Percentiles rank a stretch among this genome's conserved stretches.
Conservation (phyloP, 1,284 basidiomycete species). For the Ganoderma resinaceum region DNA sequence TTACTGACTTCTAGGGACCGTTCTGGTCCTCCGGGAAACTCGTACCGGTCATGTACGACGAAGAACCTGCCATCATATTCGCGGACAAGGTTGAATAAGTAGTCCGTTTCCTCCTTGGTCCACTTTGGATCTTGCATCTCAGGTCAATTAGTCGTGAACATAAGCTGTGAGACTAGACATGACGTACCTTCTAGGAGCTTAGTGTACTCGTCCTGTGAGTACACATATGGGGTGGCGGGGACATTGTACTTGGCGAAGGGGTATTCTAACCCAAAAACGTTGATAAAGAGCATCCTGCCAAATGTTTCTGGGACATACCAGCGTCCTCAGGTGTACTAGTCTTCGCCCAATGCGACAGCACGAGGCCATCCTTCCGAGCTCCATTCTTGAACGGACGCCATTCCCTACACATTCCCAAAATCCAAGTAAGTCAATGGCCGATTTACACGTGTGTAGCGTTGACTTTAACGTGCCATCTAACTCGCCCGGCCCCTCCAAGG, state of each 20-base stretch:
- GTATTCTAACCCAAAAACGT: slow-evolving; percentile 56
- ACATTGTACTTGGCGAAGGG: slow-evolving; percentile 86
- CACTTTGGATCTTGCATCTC: slow-evolving; percentile 75
- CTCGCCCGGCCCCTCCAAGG: slow-evolving; percentile 63
- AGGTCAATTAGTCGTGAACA: not conserved
- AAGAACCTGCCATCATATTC: slow-evolving; percentile 93
- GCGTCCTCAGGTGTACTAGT: slow-evolving; percentile 56
- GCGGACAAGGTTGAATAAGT: slow-evolving; percentile 84
- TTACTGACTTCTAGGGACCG: slow-evolving; percentile 73
- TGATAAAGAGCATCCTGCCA: not conserved
- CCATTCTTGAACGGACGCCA: slow-evolving; percentile 74
- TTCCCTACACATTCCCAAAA: slow-evolving; percentile 60
- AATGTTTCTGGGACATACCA: slow-evolving; percentile 48
- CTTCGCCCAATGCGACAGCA: slow-evolving; percentile 78
- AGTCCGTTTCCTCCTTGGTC: slow-evolving; percentile 95
- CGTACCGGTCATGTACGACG: slow-evolving; percentile 91
- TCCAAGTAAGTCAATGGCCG: not conserved
- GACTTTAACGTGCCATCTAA: slow-evolving; percentile 62
- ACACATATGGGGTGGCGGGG: slow-evolving; percentile 74
- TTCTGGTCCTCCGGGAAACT: slow-evolving; percentile 59
- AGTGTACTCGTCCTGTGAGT: slow-evolving; percentile 93
- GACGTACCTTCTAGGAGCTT: slow-evolving; percentile 75
- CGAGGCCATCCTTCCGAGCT: slow-evolving; percentile 64
- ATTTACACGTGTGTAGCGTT: not conserved
- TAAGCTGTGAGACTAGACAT: not conserved